Conservation (phyloP, 495 filamentous ascomycete genomes). For the Lasiosphaeria ovina region DNA sequence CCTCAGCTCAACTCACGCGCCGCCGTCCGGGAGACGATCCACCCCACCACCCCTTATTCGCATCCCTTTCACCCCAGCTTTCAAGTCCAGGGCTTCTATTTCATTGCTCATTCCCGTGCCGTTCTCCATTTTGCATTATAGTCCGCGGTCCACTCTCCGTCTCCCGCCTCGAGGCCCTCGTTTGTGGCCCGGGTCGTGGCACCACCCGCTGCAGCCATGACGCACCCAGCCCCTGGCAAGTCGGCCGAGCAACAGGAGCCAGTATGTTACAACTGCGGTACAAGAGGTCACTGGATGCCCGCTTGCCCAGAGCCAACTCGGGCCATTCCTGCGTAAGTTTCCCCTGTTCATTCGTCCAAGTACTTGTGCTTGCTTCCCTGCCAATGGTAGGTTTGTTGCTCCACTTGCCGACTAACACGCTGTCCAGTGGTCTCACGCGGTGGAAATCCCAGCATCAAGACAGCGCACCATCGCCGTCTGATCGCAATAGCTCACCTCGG, state of each 20-base stretch:
- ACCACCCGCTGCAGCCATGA: conserved; percentile 20
- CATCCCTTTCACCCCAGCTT: too few species aligned
- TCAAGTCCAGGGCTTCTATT: too few species aligned
- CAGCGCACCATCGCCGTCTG: conserved; percentile 24
- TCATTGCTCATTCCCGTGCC: too few species aligned
- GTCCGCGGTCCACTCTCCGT: neutral
- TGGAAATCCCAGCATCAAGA: conserved; percentile 41
- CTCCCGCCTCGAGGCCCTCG: neutral
- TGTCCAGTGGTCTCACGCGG: conserved; percentile 37
- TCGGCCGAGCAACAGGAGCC: conserved; percentile 33
- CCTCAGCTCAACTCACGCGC: too few species aligned
- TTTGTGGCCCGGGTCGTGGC: neutral
- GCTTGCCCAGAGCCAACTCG: conserved; percentile 52
- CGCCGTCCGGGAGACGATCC: too few species aligned
- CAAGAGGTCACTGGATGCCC: conserved; percentile 45
- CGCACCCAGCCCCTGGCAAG: conserved; percentile 36
- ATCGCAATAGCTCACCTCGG: conserved; percentile 26
- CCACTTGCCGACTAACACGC: conserved; percentile 20
- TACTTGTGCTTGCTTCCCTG: neutral
- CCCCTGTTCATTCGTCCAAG: neutral
- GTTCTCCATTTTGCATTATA: too few species aligned
- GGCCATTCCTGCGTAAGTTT: conserved; percentile 58
- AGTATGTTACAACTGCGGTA: conserved; percentile 53
- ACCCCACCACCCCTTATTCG: too few species aligned
- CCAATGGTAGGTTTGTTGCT: neutral